phyloP scores from a whole-genome alignment of 1,139 yeast genomes.

The Suzukiozyma palmioleophila region DNA sequence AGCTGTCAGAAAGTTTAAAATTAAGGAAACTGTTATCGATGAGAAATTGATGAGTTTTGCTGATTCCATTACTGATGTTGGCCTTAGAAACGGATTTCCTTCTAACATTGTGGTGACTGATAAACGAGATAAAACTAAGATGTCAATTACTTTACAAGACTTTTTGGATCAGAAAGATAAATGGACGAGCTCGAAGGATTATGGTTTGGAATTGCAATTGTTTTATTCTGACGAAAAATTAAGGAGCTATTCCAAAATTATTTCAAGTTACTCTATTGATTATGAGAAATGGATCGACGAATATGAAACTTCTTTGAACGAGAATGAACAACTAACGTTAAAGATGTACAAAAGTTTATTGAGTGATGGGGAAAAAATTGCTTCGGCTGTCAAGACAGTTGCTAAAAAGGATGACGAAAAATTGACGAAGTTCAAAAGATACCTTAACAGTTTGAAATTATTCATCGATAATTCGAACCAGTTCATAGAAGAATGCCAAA shows the following conservation, averaged over 20 bases:
- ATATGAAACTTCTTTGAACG: slow-evolving; percentile 37
- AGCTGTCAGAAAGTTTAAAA: slow-evolving; percentile 26
- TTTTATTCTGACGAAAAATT: slow-evolving; percentile 52
- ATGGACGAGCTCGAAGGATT: slow-evolving; percentile 15
- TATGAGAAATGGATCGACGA: slow-evolving; percentile 50
- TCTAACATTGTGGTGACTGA: slow-evolving; percentile 44
- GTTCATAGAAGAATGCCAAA: slow-evolving; percentile 58
- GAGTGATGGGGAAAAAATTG: slow-evolving; percentile 54
- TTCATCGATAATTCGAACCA: slow-evolving; percentile 44
- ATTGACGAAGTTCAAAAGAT: slow-evolving; percentile 16
- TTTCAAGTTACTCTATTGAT: slow-evolving; percentile 38
- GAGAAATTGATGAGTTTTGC: slow-evolving; percentile 22
- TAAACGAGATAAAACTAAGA: slow-evolving; percentile 18
- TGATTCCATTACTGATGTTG: slow-evolving; percentile 50
- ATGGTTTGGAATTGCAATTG: slow-evolving; percentile 39
- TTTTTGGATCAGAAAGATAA: slow-evolving; percentile 28
- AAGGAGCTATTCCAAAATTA: slow-evolving; percentile 25
- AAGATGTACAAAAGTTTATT: slow-evolving; percentile 42
- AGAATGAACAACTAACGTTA: slow-evolving; percentile 44
- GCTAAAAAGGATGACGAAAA: slow-evolving; percentile 13
- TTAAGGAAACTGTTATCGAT: slow-evolving; percentile 32
- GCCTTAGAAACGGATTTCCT: slow-evolving; percentile 46
- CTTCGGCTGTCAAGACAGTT: slow-evolving; percentile 23
- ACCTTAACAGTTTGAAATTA: slow-evolving; percentile 32
- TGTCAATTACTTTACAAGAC: slow-evolving; percentile 42